Conservation (phyloP, 1,284 basidiomycete genomes). For the Trichosporon coremiiforme region DNA sequence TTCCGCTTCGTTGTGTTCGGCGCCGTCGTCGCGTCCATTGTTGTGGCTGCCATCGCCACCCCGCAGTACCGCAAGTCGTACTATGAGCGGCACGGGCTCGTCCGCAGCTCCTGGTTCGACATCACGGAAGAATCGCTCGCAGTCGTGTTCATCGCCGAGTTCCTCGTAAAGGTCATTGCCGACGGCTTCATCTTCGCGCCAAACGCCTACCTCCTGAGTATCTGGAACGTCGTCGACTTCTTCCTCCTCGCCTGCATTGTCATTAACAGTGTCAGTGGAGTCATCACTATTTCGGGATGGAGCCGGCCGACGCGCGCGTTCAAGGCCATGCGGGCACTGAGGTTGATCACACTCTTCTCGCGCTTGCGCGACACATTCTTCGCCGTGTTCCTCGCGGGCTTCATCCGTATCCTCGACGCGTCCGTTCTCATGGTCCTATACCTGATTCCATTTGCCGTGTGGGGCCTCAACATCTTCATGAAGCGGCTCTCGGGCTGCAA, state of each 20-base stretch:
- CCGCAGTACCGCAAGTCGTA: constrained; percentile 81
- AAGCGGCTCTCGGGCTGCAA: constrained; percentile 86
- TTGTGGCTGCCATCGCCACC: constrained; percentile 81
- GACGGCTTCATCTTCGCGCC: constrained; percentile 92
- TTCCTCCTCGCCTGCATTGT: constrained; percentile 79
- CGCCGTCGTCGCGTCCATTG: constrained; percentile 79
- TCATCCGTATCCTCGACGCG: constrained; percentile 83
- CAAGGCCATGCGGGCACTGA: constrained; percentile 85
- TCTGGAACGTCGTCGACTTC: constrained; percentile 93
- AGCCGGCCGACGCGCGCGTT: constrained; percentile 80
- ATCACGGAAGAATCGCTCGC: constrained; percentile 77
- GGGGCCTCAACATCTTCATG: constrained; percentile 93
- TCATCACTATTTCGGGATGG: constrained; percentile 77
- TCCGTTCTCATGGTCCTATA: constrained; percentile 90
- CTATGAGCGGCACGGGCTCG: constrained; percentile 65
- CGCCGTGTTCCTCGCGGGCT: constrained; percentile 86
- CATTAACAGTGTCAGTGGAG: constrained; percentile 75
- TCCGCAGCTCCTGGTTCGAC: constrained; percentile 82
- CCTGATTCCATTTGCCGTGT: constrained; percentile 95
- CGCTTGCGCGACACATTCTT: constrained; percentile 88
- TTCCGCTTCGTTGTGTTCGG: constrained; percentile 76
- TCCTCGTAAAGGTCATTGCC: constrained; percentile 82
- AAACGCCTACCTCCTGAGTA: constrained; percentile 86
- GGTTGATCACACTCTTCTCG: constrained; percentile 85
- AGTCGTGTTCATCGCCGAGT: constrained; percentile 76